phyloP scores from a whole-genome alignment of 768 basidiomycete genomes.

The Lactarius vividus region DNA sequence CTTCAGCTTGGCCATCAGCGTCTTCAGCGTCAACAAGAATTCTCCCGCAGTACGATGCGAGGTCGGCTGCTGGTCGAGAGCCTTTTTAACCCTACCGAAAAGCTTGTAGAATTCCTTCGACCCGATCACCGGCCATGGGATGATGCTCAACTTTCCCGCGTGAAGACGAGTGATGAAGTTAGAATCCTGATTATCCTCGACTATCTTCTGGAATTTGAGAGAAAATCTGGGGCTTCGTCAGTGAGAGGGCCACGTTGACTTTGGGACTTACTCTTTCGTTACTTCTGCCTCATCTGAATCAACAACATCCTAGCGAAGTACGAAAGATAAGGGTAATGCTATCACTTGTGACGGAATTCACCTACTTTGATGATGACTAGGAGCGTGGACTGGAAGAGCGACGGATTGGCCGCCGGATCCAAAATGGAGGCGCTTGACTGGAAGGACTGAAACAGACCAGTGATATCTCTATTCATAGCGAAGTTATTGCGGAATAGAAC shows the following conservation, averaged over 20 bases:
- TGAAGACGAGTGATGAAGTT: constrained; percentile 65
- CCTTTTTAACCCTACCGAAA: constrained; percentile 46
- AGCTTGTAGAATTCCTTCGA: constrained; percentile 57
- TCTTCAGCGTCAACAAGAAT: constrained; percentile 57
- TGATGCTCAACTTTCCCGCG: constrained; percentile 51
- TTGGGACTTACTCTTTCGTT: constrained; percentile 47
- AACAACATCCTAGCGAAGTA: constrained; percentile 50
- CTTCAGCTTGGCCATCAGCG: constrained; percentile 67
- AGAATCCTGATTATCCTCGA: constrained; percentile 56
- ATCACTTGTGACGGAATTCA: too few relatives aligned
- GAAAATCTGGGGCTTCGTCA: constrained; percentile 42
- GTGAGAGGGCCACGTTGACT: background rate
- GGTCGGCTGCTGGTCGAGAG: constrained; percentile 47
- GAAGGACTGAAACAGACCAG: constrained; percentile 60
- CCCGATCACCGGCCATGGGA: constrained; percentile 68
- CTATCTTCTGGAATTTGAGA: constrained; percentile 59
- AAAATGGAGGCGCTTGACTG: constrained; percentile 56
- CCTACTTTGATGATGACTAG: constrained; percentile 62
- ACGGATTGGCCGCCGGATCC: constrained; percentile 57
- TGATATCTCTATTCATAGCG: constrained; percentile 57
- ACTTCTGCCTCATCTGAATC: constrained; percentile 61
- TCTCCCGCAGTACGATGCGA: constrained; percentile 53
- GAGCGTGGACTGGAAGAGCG: constrained; percentile 58
- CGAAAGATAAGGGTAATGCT: background rate
- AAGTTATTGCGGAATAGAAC: constrained; percentile 67